Evolutionary conservation across 192 early-diverging fungal genomes (phyloP), one percentile per base, ranked within the genome.

Genomic region (Dispira simplex): DNA sequence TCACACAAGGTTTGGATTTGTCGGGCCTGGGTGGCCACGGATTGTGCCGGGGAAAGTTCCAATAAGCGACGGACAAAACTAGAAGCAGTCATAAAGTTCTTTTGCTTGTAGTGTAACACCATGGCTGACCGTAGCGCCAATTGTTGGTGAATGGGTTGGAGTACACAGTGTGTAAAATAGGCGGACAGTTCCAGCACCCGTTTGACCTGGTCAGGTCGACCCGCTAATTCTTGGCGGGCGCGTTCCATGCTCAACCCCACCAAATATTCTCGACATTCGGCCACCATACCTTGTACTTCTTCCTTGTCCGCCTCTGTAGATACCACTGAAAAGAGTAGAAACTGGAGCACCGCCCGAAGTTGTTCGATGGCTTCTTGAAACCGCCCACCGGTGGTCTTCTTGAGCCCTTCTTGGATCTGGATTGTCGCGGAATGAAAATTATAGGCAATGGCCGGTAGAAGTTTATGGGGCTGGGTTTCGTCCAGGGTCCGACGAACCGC

Each of bases 111-210:
- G 25, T 85, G 83, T 54, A 83, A 78, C 48, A 80, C 83, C 84
- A 92, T 93, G 32, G 95, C 97, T 55, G 83, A 81, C n/a, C 85
- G 83, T 66, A 99, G 73, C 49, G 84, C 83, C 43, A 94, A 79
- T 69, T 92, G 92, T 74, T 90, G 77, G 71, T 99, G 97, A 16
- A 84, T 74, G 0, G 86, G 82, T 60, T 96, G 91, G 56, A 99
- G 76, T 66, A 90, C 79, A 71, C 90, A 90, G 68, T 95, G 89
- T 2, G 97, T 93, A 70, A 95, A 97, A 75, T 95, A 99, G 0
- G 91, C 92, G 0, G 93, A 91, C 43, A 99, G 78, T 68, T 97
- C 97, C 11, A 97, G 70, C 23, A 77, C 77, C 39, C 90, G 80
- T 64, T 90, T 92, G n/a, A 76, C 67, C 44, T 68, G 60, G 55